Evolutionary conservation across 208 protist species (phyloP).

Genomic region (Crithidia acanthocephali): DNA sequence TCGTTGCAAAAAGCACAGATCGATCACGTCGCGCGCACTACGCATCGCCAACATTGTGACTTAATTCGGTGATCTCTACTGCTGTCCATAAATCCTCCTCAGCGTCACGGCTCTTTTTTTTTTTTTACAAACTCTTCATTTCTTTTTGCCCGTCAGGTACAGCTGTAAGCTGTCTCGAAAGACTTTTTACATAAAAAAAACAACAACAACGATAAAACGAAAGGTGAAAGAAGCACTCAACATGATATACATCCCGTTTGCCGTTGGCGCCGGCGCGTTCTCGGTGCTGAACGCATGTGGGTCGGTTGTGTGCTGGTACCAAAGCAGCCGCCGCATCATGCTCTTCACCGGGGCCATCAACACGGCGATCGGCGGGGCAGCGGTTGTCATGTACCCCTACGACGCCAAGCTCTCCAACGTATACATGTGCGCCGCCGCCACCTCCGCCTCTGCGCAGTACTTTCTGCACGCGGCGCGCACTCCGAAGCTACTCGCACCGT

Average conservation of each 20-base stretch:
- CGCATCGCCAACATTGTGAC: too few relatives aligned
- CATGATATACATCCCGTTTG: conserved; percentile 67
- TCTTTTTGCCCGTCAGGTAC: too few relatives aligned
- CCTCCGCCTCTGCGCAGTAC: conserved; percentile 67
- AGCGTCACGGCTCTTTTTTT: background rate
- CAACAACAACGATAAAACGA: background rate
- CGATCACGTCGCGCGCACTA: too few relatives aligned
- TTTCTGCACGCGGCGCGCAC: conserved; percentile 67
- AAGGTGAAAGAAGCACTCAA: too few relatives aligned
- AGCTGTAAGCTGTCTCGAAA: background rate
- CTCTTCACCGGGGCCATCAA: conserved; percentile 74
- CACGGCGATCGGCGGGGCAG: conserved; percentile 53
- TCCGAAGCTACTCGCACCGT: conserved; percentile 43
- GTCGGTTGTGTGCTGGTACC: conserved; percentile 68
- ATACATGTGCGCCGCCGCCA: conserved; percentile 51
- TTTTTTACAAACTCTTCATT: background rate
- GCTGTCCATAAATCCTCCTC: too few relatives aligned
- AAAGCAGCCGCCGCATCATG: conserved; percentile 62
- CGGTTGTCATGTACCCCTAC: conserved; percentile 47
- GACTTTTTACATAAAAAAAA: background rate
- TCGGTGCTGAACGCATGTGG: conserved; percentile 63
- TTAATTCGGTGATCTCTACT: too few relatives aligned
- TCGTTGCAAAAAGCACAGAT: too few relatives aligned
- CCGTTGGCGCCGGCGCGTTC: conserved; percentile 53
- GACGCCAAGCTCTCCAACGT: conserved; percentile 69